Evolutionary conservation across 192 early-diverging fungal genomes (phyloP), one percentile per base, ranked within the genome.

Genomic region (Chytriomyces sp.): DNA sequence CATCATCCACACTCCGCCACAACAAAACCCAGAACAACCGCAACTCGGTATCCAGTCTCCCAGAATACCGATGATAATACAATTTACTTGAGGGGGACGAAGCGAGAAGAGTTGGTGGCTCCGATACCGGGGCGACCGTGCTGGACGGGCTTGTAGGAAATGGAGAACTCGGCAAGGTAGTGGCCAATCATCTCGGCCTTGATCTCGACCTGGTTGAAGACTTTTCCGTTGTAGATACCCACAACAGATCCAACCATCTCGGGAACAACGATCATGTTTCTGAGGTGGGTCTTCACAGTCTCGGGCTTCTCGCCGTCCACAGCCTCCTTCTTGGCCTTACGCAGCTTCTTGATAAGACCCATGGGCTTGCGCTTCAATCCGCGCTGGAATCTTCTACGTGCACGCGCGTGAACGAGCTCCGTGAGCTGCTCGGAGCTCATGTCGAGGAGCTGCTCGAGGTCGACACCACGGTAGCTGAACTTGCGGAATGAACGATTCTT

Each of bases 41-140:
- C n/a, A n/a, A n/a, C n/a, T n/a, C n/a, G n/a, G n/a, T n/a, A n/a
- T n/a, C n/a, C n/a, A n/a, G n/a, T n/a, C n/a, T n/a, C n/a, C n/a
- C n/a, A n/a, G n/a, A n/a, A 49, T 49, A 49, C 22, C 44, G 17
- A 61, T 25, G 38, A 14, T 19, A 61, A 17, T 10, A 54, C 38
- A 26, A 59, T 77, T 74, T 84, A 84, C 76, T 84, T 84, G 69
- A 84, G 80, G 52, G 83, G 83, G 75, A 84, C 70, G 75, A 84
- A 84, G 17, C 93, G 91, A 75, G 94, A 96, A 78, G 93, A 94
- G 88, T 95, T 90, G 78, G 96, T 95, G 78, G 94, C 95, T 94
- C 96, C 96, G 78, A 96, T 94, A 93, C 96, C 96, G 74, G 96
- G 94, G 79, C 94, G 93, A 92, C 96, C 96, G 93, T 98, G 96